Percentiles rank a stretch among this genome's conserved stretches.
Evolutionary conservation across 176 grass and related monocot genomes (phyloP).

Genomic region (Aegilops sharonensis): DNA sequence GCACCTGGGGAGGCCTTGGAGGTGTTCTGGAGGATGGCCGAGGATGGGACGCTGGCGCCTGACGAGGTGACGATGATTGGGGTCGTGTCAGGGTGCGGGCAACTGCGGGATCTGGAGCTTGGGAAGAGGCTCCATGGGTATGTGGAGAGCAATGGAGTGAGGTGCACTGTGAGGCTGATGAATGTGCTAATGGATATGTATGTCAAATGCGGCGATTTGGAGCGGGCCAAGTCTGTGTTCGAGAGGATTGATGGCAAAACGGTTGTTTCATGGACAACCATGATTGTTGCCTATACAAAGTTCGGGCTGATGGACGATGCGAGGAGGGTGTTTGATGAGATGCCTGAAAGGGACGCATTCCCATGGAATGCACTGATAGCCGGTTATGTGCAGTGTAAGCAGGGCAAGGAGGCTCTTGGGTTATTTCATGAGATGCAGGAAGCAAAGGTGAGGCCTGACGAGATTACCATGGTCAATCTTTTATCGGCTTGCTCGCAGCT

Average conservation of each 20-base stretch:
- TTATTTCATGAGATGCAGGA: constrained; percentile 85
- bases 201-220: constrained; percentile 48
- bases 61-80: constrained; percentile 64
- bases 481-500: constrained; percentile 64
- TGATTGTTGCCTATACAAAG: constrained; percentile 56
- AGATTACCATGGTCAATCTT: constrained; percentile 68
- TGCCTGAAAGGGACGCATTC: constrained; percentile 68
- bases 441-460: constrained; percentile 51
- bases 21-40: constrained; percentile 40
- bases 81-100: constrained; percentile 29
- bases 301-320: constrained; percentile 50
- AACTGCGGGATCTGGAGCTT: constrained; percentile 51
- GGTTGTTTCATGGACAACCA: constrained; percentile 62
- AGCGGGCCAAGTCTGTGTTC: constrained; percentile 42
- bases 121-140: constrained; percentile 35
- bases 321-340: constrained; percentile 60
- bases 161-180: constrained; percentile 36
- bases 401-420: constrained; percentile 51
- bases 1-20: constrained; percentile 33
- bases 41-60: not conserved
- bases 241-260: constrained; percentile 30
- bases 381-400: constrained; percentile 63
- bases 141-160: constrained; percentile 36
- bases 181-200: constrained; percentile 67
- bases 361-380: constrained; percentile 81